Conservation (phyloP, 139 green algal genomes). For the Mesotaenium endlicherianum region DNA sequence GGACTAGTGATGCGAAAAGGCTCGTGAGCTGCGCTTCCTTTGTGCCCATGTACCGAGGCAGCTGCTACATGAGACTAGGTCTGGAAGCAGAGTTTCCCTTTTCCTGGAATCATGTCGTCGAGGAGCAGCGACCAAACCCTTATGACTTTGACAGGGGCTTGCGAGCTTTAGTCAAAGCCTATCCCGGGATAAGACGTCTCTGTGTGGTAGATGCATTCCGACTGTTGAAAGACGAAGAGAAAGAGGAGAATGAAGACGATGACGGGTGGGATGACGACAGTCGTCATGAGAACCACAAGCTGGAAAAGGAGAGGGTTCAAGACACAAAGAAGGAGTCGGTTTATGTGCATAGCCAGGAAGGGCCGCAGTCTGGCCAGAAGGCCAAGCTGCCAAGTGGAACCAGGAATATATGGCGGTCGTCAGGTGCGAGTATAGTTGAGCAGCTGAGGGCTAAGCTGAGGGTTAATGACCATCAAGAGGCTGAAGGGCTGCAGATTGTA, state of each 20-base stretch:
- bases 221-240: no score
- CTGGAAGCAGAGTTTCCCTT: constrained; percentile 8
- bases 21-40: background rate
- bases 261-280: no score
- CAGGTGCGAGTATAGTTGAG: no score
- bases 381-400: background rate
- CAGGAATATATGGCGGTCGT: background rate
- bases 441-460: no score
- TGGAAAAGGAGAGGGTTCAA: background rate
- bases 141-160: constrained; percentile 17
- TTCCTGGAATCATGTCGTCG: background rate
- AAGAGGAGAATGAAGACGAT: no score
- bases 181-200: background rate
- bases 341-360: background rate
- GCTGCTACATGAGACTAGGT: background rate
- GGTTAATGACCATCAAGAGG: no score
- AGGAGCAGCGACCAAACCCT: constrained; percentile 16
- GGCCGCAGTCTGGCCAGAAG: background rate
- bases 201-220: constrained; percentile 23
- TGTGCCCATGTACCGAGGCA: constrained; percentile 14
- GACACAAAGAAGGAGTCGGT: background rate
- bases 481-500: constrained; percentile 27
- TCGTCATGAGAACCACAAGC: no score
- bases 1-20: background rate
- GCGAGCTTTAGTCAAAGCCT: background rate